A percentile compares a stretch with the other conserved stretches of the same genome.
Evolutionary conservation across 2,329 filamentous ascomycete species (phyloP).

Genomic region (Exophiala aquamarina): DNA sequence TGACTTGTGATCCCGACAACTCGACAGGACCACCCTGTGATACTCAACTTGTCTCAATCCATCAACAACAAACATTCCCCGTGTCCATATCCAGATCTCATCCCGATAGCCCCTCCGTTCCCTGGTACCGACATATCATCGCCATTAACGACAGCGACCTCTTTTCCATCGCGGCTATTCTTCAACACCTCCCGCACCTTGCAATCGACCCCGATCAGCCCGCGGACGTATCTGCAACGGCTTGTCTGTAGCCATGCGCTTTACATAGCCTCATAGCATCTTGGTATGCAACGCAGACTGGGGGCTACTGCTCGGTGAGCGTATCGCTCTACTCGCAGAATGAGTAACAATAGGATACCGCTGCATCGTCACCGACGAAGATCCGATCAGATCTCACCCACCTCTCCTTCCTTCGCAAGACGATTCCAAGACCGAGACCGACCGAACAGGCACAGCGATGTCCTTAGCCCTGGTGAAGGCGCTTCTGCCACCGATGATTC

Average conservation of each 20-base stretch:
- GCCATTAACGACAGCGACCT: too few species aligned
- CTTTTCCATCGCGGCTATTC: background rate
- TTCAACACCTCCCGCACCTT: too few species aligned
- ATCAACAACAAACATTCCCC: slow-evolving; percentile 1
- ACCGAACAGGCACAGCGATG: slow-evolving; percentile 19
- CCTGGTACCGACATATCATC: too few species aligned
- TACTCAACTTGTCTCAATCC: slow-evolving; percentile 3
- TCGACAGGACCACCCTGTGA: slow-evolving; percentile 2
- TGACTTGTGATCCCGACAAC: background rate
- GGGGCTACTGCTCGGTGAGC: slow-evolving; percentile 6
- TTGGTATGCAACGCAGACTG: background rate
- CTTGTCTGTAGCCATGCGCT: background rate
- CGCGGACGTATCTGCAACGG: background rate
- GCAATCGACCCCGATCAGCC: background rate
- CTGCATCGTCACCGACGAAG: slow-evolving; percentile 26
- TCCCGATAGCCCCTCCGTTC: background rate
- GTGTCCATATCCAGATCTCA: background rate
- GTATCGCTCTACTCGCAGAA: slow-evolving; percentile 5
- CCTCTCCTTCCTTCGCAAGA: slow-evolving; percentile 22
- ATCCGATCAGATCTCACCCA: slow-evolving; percentile 25
- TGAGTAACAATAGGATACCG: slow-evolving; percentile 18
- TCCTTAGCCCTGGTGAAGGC: slow-evolving; percentile 18
- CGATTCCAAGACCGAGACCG: slow-evolving; percentile 22
- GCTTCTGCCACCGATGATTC: slow-evolving; percentile 19
- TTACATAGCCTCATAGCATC: background rate